Conservation (phyloP, 179 eudicot species). For the Beta lomatogona region DNA sequence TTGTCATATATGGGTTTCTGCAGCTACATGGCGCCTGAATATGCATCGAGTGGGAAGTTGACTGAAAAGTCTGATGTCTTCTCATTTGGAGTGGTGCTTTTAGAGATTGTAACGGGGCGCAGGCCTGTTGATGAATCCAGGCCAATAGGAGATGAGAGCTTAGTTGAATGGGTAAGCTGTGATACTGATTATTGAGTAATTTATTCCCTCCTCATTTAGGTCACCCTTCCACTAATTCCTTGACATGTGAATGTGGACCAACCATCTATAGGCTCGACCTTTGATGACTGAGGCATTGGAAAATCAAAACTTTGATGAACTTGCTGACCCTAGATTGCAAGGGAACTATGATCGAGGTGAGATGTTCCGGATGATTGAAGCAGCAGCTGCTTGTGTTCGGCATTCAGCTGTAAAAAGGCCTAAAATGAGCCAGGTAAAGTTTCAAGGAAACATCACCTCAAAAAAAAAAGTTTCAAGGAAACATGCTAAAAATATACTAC, state of each 20-base stretch:
- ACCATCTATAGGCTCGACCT: slow-evolving; percentile 73
- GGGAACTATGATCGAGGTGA: slow-evolving; percentile 64
- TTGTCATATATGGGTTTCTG: slow-evolving; percentile 8
- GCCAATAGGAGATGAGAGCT: slow-evolving; percentile 92
- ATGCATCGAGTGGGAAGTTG: slow-evolving; percentile 90
- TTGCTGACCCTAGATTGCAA: slow-evolving; percentile 73
- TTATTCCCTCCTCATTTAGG: not conserved
- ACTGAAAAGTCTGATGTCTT: slow-evolving; percentile 95
- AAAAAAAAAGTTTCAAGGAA: slow-evolving; percentile 2
- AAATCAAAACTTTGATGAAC: slow-evolving; percentile 59
- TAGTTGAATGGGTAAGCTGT: slow-evolving; percentile 91
- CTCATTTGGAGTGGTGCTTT: slow-evolving; percentile 91
- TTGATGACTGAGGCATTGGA: slow-evolving; percentile 78
- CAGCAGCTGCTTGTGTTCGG: slow-evolving; percentile 94
- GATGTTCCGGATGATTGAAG: slow-evolving; percentile 87
- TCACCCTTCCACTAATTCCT: not conserved
- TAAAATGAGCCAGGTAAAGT: slow-evolving; percentile 81
- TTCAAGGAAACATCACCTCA: too few relatives aligned
- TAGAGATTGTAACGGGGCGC: slow-evolving; percentile 93
- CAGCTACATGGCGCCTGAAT: slow-evolving; percentile 98
- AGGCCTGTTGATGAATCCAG: slow-evolving; percentile 86
- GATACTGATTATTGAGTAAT: not conserved
- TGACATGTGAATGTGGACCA: not conserved
- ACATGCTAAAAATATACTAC: not conserved
- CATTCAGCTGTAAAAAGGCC: slow-evolving; percentile 89